phyloP scores from a whole-genome alignment of 2,329 filamentous ascomycete genomes.

The Ophiostoma fasciatum region DNA sequence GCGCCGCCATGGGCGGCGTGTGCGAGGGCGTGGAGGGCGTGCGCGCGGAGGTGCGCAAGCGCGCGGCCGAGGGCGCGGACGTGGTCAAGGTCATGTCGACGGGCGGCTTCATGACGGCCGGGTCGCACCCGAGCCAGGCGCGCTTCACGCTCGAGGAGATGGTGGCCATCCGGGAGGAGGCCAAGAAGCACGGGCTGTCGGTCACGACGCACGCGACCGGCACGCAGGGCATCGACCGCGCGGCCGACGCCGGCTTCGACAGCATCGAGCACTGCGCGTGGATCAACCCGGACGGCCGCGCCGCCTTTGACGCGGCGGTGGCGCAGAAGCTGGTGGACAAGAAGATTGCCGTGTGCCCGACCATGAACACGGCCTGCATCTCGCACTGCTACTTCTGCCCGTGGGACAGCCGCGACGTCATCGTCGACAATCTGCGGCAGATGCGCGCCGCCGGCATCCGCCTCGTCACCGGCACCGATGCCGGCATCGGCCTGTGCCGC shows the following conservation, averaged over 20 bases:
- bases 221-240: slow-evolving; percentile 9
- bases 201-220: slow-evolving; percentile 10
- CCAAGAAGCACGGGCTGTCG: slow-evolving; percentile 3
- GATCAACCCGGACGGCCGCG: slow-evolving; percentile 4
- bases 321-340: slow-evolving; percentile 7
- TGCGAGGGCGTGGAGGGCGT: slow-evolving; percentile 7
- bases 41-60: slow-evolving; percentile 9
- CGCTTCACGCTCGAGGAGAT: slow-evolving; percentile 8
- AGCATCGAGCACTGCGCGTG: slow-evolving; percentile 11
- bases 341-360: slow-evolving; percentile 9
- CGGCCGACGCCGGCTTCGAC: slow-evolving; percentile 8
- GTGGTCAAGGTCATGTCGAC: slow-evolving; percentile 11
- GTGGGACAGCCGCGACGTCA: slow-evolving; percentile 7
- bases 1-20: slow-evolving; percentile 7
- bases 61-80: slow-evolving; percentile 8
- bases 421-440: slow-evolving; percentile 5
- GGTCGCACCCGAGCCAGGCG: slow-evolving; percentile 7
- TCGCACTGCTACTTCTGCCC: slow-evolving; percentile 9
- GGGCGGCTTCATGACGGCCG: slow-evolving; percentile 11
- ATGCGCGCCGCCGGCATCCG: slow-evolving; percentile 7
- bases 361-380: slow-evolving; percentile 12
- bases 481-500: slow-evolving; percentile 6
- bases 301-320: slow-evolving; percentile 5
- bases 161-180: slow-evolving; percentile 9
- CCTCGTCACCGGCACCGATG: slow-evolving; percentile 7